Evolutionary conservation across 1,139 yeast species (phyloP).

Genomic region (Geotrichum bryndzae): DNA sequence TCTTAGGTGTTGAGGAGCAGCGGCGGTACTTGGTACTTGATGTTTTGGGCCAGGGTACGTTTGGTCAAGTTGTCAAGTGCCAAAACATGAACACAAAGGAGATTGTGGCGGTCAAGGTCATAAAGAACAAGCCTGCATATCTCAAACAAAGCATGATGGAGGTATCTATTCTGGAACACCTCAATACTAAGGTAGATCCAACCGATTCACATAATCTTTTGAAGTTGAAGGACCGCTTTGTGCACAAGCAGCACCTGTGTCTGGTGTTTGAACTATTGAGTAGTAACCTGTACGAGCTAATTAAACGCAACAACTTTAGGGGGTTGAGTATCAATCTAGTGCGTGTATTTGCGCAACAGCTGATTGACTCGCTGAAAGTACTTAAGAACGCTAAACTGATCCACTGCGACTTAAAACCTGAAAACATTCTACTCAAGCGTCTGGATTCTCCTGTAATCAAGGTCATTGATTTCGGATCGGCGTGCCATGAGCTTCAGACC

Average conservation of each 20-base stretch:
- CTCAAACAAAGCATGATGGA: conserved; percentile 87
- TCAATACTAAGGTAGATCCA: conserved; percentile 66
- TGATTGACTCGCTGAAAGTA: conserved; percentile 70
- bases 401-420: conserved; percentile 95
- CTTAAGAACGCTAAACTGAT: conserved; percentile 78
- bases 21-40: conserved; percentile 79
- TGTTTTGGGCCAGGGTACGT: conserved; percentile 90
- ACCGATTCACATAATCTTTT: conserved; percentile 66
- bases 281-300: conserved; percentile 78
- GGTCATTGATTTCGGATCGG: conserved; percentile 92
- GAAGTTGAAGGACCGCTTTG: conserved; percentile 75
- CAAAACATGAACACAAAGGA: conserved; percentile 84
- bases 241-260: conserved; percentile 88
- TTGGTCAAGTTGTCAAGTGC: conserved; percentile 97
- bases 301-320: conserved; percentile 88
- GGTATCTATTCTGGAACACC: conserved; percentile 72
- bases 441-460: conserved; percentile 84
- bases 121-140: conserved; percentile 85
- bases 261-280: conserved; percentile 84
- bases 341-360: conserved; percentile 67
- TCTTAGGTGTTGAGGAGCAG: conserved; percentile 80
- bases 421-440: conserved; percentile 72
- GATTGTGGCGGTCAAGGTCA: conserved; percentile 88
- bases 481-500: conserved; percentile 87
- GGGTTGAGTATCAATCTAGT: conserved; percentile 80